These are phyloP conservation scores for Penicillium capsulatum DNA, from an alignment of 2,329 filamentous ascomycete genomes.

Conservation along the genomic window DNA sequence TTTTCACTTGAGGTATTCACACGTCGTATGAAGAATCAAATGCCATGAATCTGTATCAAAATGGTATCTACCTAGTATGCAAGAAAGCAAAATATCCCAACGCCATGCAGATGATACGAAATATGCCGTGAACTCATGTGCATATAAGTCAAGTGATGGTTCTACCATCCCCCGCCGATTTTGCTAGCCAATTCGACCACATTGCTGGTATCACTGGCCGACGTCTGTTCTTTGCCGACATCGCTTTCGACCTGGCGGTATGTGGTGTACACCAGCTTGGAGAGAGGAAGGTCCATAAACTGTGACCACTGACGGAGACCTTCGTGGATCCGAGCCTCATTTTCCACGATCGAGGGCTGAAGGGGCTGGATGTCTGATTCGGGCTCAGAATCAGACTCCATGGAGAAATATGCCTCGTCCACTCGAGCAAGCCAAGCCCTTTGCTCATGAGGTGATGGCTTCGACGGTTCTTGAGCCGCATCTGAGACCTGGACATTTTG, in stretches of 20 bases:
- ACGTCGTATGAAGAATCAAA: no score
- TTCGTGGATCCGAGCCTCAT: constrained; percentile 51
- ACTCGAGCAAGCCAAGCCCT: constrained; percentile 78
- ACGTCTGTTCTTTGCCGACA: constrained; percentile 68
- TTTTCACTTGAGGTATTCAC: no score
- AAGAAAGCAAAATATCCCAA: constrained; percentile 10
- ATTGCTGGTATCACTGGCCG: constrained; percentile 65
- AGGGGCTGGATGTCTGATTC: constrained; percentile 28
- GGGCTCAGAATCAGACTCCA: constrained; percentile 52
- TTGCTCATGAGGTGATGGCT: constrained; percentile 71
- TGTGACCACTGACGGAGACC: constrained; percentile 72
- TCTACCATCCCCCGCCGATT: constrained; percentile 91
- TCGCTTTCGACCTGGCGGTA: constrained; percentile 93
- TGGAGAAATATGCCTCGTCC: constrained; percentile 87
- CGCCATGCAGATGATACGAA: constrained; percentile 19
- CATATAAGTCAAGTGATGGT: constrained; percentile 1
- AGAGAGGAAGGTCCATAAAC: constrained; percentile 65
- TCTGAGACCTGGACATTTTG: constrained; percentile 22
- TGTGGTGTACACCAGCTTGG: constrained; percentile 75
- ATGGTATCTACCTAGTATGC: constrained; percentile 9
- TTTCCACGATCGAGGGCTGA: constrained; percentile 24
- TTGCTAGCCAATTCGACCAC: constrained; percentile 86
- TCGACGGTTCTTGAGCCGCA: constrained; percentile 32
- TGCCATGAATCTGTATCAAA: neutral
- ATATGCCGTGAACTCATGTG: neutral